Conservation (phyloP, 495 filamentous ascomycete species). For the Aspergillus bridgeri region DNA sequence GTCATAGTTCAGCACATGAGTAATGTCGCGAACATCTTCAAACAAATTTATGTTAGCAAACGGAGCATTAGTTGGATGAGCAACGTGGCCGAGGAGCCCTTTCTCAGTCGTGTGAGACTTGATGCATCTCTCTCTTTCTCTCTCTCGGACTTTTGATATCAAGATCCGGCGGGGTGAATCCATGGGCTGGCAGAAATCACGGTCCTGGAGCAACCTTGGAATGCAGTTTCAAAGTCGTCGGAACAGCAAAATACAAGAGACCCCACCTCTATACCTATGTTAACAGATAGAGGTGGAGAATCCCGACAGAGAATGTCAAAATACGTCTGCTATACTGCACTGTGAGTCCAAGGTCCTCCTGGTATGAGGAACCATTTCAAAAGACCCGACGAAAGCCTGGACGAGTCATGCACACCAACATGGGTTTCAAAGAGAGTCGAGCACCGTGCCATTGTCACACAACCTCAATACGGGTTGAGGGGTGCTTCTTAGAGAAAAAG, state of each 20-base stretch:
- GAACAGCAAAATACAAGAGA: conserved; percentile 57
- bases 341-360: conserved; percentile 81
- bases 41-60: conserved; percentile 71
- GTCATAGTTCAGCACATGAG: conserved; percentile 99
- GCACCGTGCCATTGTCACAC: conserved; percentile 75
- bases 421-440: conserved; percentile 78
- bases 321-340: conserved; percentile 71
- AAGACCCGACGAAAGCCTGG: conserved; percentile 74
- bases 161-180: conserved; percentile 51
- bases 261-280: conserved; percentile 70
- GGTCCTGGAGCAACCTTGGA: conserved; percentile 68
- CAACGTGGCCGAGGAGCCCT: conserved; percentile 52
- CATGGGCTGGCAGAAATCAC: conserved; percentile 60
- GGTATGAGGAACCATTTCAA: conserved; percentile 64
- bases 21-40: conserved; percentile 99
- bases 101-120: conserved; percentile 61
- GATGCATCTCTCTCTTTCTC: conserved; percentile 64
- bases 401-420: conserved; percentile 75
- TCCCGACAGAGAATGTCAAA: conserved; percentile 40
- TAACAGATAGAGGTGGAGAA: conserved; percentile 73
- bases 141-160: conserved; percentile 57
- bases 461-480: conserved; percentile 54
- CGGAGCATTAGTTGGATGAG: conserved; percentile 43
- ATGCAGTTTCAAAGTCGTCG: conserved; percentile 63
- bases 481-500: conserved; percentile 26